Evolutionary conservation across 768 basidiomycete genomes (phyloP), one percentile per base, ranked within the genome.

Genomic region (Pleurotus sapidus): DNA sequence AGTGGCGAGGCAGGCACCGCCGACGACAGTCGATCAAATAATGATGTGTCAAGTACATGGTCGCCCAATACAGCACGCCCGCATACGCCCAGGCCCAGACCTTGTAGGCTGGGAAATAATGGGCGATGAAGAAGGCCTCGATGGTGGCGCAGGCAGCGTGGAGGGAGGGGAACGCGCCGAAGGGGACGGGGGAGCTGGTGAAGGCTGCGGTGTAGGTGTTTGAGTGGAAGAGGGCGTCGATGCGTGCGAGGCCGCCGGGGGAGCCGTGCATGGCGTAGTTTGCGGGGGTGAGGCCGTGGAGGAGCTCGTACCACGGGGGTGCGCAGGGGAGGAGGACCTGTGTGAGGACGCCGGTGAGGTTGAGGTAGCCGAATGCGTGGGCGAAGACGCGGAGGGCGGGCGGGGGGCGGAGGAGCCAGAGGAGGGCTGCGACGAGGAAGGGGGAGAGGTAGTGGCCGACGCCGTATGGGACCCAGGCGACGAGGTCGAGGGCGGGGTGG

Each of bases 1-100:
- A 37, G 89, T 87, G 47, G 95, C 89, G 61, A 99, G 83, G 68
- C 94, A 96, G 0, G 90, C 92, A 14, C 97, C 97, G 7, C 87
- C 91, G 49, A 94, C 91, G 68, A 98, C 92, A 67, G n/a, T 99
- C 97, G 74, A 99, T 95, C 67, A 99, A 89, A 78, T 98, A 98
- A 75, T 98, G 95, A 71, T 97, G 94, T 3, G 92, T 93, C 64
- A 96, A 88, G 77, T 96, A 98, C 96, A 98, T 98, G 18, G 96
- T 98, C 9, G 92, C 88, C 97, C 97, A 99, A 70, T 96, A 98
- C 3, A 99, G 82, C 15, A 92, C 74, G 5, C 83, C 86, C 2
- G 86, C 87, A 72, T 98, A 99, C 1, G 73, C 76, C 92, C 94
- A 98, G 24, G 86, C 84, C 61, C 79, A 86, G 3, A 74, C 76